phyloP scores from a whole-genome alignment of 2,329 filamentous ascomycete species.

The Aspergillus japonicus region DNA sequence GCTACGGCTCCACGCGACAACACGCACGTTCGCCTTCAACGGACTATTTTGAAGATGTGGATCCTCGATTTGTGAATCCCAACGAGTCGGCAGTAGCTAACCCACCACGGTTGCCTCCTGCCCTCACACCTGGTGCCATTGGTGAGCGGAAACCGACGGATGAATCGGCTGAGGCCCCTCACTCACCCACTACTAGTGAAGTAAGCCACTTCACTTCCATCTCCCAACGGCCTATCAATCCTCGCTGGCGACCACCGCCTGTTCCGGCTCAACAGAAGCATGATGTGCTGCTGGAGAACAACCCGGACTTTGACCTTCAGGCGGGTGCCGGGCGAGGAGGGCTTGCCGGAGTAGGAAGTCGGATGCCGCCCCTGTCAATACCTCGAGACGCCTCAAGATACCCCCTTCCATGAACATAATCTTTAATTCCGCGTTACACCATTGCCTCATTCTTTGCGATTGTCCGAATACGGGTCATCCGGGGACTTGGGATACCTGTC shows the following conservation, averaged over 20 bases:
- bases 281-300: conserved; percentile 73
- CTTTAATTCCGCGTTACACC: conserved; percentile 3
- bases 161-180: conserved; percentile 60
- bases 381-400: conserved; percentile 23
- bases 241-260: conserved; percentile 66
- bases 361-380: conserved; percentile 28
- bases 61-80: conserved; percentile 70
- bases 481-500: background rate
- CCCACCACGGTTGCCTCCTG: conserved; percentile 32
- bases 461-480: background rate
- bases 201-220: conserved; percentile 86
- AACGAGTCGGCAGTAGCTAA: conserved; percentile 29
- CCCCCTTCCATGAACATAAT: conserved; percentile 23
- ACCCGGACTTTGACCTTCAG: conserved; percentile 82
- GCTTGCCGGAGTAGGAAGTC: conserved; percentile 20
- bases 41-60: conserved; percentile 88
- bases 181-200: conserved; percentile 76
- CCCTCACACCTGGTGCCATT: conserved; percentile 40
- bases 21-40: conserved; percentile 39
- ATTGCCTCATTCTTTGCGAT: background rate
- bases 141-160: conserved; percentile 42
- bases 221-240: conserved; percentile 83
- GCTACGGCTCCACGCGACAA: conserved; percentile 20
- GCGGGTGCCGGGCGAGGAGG: conserved; percentile 27
- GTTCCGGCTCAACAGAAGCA: conserved; percentile 54